Base-by-base conservation (phyloP, 1,284 basidiomycete species). In the Ceratobasidium sp. region DNA sequence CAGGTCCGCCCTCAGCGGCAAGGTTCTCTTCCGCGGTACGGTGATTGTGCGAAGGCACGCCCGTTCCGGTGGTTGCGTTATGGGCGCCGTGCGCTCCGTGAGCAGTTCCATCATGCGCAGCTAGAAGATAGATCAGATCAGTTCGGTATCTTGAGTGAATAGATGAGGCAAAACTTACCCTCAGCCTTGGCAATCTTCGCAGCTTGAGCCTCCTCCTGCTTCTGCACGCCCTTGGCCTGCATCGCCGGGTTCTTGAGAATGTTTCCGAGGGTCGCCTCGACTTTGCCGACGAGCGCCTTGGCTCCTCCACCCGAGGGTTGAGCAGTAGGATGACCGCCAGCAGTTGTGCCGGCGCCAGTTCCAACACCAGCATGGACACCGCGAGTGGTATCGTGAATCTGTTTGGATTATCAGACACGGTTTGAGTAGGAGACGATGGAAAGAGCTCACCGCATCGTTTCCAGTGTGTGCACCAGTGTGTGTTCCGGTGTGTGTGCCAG, bases 131-230 rank as follows among this genome's bases (percentile, higher is more conserved):
- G 23, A 49, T 7, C n/a, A 32, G 18, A n/a, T 32, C 54, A 57
- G 16, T 26, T 49, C 18, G 16, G 23, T 16, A 28, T 4, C 5
- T 18, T 21, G 47, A 52, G 23, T 52, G 13, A 32, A 28, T 26
- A 18, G 4, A 26, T 13, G 4, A 63, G 11, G 26, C n/a, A 35
- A 13, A 49, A 52, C 57, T 52, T 41, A 50, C 38, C 50, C 35
- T 67, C 35, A 28, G 43, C 9, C 35, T 28, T 41, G 32, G 64
- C 64, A 8, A 41, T 38, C 38, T 55, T 67, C 23, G 64, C 50
- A 14, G 64, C 64, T 18, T 21, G 30, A 14, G 64, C 64, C 50
- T 67, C 50, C 30, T 67, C 64, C 64, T 67, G 64, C 38, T 67
- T 67, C 50, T 43, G 38, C 3, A 67, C 47, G 21, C 64, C 64